Percentiles rank a stretch among this genome's conserved stretches.
phyloP scores from a whole-genome alignment of 257 asterid species.

The Solanum chilense region DNA sequence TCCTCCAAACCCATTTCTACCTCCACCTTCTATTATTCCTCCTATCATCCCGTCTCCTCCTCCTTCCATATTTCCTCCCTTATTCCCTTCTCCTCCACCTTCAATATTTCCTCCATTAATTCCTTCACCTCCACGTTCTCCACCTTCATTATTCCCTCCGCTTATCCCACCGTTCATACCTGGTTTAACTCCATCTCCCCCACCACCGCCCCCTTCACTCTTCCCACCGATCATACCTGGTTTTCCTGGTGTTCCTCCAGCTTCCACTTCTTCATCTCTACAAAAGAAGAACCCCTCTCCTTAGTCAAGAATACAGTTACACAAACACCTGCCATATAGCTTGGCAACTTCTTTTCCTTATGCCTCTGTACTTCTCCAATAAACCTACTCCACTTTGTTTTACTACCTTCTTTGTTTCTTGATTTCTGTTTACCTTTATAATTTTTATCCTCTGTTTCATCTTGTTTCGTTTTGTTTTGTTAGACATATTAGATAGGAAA shows the following conservation, averaged over 20 bases:
- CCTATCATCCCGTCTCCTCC: constrained; percentile 31
- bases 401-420: background rate
- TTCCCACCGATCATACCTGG: constrained; percentile 27
- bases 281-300: constrained; percentile 11
- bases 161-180: constrained; percentile 29
- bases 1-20: constrained; percentile 34
- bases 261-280: constrained; percentile 16
- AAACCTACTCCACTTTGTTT: background rate
- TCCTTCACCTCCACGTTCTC: constrained; percentile 33
- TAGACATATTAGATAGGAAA: background rate
- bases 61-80: constrained; percentile 30
- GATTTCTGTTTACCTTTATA: background rate
- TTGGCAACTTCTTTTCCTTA: background rate
- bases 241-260: constrained; percentile 47
- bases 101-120: constrained; percentile 40
- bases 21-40: constrained; percentile 44
- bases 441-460: background rate
- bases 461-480: background rate
- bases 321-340: background rate
- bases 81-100: constrained; percentile 42
- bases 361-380: background rate
- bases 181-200: constrained; percentile 38
- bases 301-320: background rate
- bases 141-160: constrained; percentile 14
- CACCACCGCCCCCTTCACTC: constrained; percentile 35